A percentile compares a stretch with the other conserved stretches of the same genome.
Conservation (phyloP, 2,329 filamentous ascomycete genomes). For the Chaetomiaceae sp. region DNA sequence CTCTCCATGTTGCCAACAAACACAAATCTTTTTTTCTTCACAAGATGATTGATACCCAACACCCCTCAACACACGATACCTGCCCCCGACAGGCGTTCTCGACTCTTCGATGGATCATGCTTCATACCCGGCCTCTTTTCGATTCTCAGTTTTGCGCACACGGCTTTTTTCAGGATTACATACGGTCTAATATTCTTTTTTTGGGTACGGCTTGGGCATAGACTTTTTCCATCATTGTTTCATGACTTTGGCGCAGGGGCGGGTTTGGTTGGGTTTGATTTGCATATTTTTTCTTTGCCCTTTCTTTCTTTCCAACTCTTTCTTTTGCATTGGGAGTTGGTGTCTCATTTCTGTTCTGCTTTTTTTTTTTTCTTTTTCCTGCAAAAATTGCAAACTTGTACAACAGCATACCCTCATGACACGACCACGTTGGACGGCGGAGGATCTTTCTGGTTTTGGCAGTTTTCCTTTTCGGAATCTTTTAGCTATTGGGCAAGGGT, state of each 20-base stretch:
- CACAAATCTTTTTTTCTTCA: too few relatives aligned
- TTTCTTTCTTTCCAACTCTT: not conserved
- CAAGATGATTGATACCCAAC: conserved; percentile 15
- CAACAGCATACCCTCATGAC: conserved; percentile 18
- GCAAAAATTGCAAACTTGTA: conserved; percentile 17
- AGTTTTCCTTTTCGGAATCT: conserved; percentile 3
- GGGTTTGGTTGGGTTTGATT: conserved; percentile 1
- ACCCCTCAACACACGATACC: conserved; percentile 16
- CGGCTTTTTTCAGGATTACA: conserved; percentile 10
- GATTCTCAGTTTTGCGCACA: conserved; percentile 12
- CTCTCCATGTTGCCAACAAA: conserved; percentile 1
- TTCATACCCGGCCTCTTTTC: conserved; percentile 9
- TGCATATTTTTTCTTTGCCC: too few relatives aligned
- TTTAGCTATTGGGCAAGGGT: conserved; percentile 1
- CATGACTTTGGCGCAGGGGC: conserved; percentile 14
- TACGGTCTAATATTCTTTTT: conserved; percentile 13
- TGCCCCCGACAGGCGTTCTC: conserved; percentile 12
- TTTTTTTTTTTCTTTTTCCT: conserved; percentile 8
- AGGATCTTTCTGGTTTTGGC: conserved; percentile 8
- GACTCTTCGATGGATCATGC: conserved; percentile 23
- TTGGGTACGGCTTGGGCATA: conserved; percentile 17
- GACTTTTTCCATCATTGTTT: conserved; percentile 18
- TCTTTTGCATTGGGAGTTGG: conserved; percentile 9
- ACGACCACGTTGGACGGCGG: conserved; percentile 8
- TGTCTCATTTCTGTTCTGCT: conserved; percentile 10